These are phyloP conservation scores for Xerocomus nothofagi DNA, from an alignment of 1,284 basidiomycete genomes.

Conservation along the genomic window DNA sequence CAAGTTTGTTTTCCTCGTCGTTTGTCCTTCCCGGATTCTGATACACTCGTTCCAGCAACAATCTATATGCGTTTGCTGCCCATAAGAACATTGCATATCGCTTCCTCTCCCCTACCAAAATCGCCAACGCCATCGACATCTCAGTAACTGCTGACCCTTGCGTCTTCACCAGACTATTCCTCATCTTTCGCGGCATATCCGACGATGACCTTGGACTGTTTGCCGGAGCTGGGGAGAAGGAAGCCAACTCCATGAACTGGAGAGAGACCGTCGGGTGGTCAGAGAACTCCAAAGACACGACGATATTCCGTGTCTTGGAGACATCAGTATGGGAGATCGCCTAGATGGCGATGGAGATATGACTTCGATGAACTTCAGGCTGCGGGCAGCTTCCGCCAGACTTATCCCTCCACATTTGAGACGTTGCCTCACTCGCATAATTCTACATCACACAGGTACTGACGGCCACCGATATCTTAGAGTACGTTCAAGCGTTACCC, in stretches of 20 bases:
- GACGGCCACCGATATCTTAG: slow-evolving; percentile 26
- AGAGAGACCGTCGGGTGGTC: slow-evolving; percentile 73
- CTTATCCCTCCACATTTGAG: slow-evolving; percentile 8
- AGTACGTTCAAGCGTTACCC: slow-evolving; percentile 19
- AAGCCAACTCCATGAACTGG: slow-evolving; percentile 77
- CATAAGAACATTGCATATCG: slow-evolving; percentile 85
- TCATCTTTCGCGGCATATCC: slow-evolving; percentile 77
- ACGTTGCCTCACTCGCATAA: slow-evolving; percentile 10
- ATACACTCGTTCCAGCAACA: slow-evolving; percentile 50
- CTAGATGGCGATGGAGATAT: slow-evolving; percentile 30
- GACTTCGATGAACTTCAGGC: slow-evolving; percentile 7
- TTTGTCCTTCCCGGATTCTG: background rate
- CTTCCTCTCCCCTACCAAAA: slow-evolving; percentile 73
- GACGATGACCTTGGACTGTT: slow-evolving; percentile 76
- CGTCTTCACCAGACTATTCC: slow-evolving; percentile 78
- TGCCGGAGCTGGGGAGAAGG: slow-evolving; percentile 78
- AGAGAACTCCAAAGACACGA: slow-evolving; percentile 70
- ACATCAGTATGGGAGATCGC: slow-evolving; percentile 71
- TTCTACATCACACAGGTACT: slow-evolving; percentile 6
- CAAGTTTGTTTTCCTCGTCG: slow-evolving; percentile 47
- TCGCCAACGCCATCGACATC: slow-evolving; percentile 81
- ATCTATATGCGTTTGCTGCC: slow-evolving; percentile 64
- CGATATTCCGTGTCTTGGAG: slow-evolving; percentile 74
- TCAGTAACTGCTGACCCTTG: slow-evolving; percentile 75
- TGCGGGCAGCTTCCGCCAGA: slow-evolving; percentile 24